phyloP scores from a whole-genome alignment of 257 asterid species.

The Plantago elongata region DNA sequence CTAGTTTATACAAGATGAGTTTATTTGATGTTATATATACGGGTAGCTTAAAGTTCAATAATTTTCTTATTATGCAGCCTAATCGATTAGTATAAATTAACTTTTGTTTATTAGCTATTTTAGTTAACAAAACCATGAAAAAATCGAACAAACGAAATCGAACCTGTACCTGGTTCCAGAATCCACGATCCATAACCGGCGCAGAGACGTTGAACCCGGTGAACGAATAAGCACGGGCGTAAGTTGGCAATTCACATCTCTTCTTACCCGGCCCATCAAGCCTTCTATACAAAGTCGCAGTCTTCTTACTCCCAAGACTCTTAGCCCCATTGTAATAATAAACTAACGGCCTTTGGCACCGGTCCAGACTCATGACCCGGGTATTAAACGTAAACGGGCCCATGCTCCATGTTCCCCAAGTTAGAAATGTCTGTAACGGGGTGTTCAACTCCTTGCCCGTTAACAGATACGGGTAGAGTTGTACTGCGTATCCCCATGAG shows the following conservation, averaged over 20 bases:
- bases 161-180: constrained; percentile 54
- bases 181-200: constrained; percentile 29
- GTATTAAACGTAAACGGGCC: constrained; percentile 64
- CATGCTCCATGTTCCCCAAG: constrained; percentile 56
- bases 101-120: too few species aligned
- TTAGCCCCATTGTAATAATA: constrained; percentile 35
- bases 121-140: too few species aligned
- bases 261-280: constrained; percentile 2
- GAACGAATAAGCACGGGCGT: constrained; percentile 33
- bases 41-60: too few species aligned
- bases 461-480: constrained; percentile 43
- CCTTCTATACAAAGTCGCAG: constrained; percentile 39
- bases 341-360: constrained; percentile 52
- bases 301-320: constrained; percentile 24
- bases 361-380: constrained; percentile 33
- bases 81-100: too few species aligned
- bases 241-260: constrained; percentile 30
- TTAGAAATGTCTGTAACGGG: constrained; percentile 59
- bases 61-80: too few species aligned
- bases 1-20: too few species aligned
- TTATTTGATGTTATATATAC: too few species aligned
- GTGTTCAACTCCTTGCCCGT: constrained; percentile 46
- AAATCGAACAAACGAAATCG: neutral
- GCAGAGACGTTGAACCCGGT: constrained; percentile 48
- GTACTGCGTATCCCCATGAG: constrained; percentile 77